Base-by-base conservation (phyloP, 768 basidiomycete genomes). In the Piloderma croceum region DNA sequence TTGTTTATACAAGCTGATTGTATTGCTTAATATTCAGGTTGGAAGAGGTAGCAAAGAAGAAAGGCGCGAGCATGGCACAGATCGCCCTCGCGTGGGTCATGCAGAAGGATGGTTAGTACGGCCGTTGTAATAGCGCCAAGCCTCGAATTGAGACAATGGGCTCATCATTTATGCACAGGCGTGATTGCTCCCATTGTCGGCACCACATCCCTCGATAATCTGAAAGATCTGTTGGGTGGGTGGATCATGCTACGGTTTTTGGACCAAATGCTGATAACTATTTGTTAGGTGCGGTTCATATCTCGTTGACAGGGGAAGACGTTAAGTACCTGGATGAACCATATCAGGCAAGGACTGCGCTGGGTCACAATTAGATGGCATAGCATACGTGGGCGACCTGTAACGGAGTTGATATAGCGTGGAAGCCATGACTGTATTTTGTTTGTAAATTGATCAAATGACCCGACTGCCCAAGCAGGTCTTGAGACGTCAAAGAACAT, bases 241-340 rank as follows among this genome's bases (percentile, higher is more conserved):
- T 47, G 32, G 7, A 40, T 4, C 27, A 15, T 22, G 12, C 23
- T 34, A 42, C 13, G 4, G 36, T 22, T 23, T 19, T 13, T 38
- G 42, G 35, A 31, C 35, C 42, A 9, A 15, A 9, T 15, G 27
- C 9, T 29, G 10, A 15, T 29, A 9, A 29, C 27, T 29, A 13
- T 18, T 41, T 6, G n/a, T 15, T 38, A 67, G 65, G 41, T 38
- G 56, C 56, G 1, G 52, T 73, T 31, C 56, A 73, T 24, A 46
- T 78, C 34, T 55, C 66, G 32, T 58, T 79, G 43, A 67, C 67
- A 0, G 54, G 56, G 12, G 77, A 77, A 19, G 78, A 79, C 45
- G 58, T 71, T 25, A 59, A 65, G 41, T 64, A 61, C 33, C 59
- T 79, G 35, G 65, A 67, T 34, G 67, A 71, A 46, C 56, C 59